These are phyloP conservation scores for Phyllostachys edulis DNA, from an alignment of 176 grass and related monocot genomes.

Conservation along the genomic window DNA sequence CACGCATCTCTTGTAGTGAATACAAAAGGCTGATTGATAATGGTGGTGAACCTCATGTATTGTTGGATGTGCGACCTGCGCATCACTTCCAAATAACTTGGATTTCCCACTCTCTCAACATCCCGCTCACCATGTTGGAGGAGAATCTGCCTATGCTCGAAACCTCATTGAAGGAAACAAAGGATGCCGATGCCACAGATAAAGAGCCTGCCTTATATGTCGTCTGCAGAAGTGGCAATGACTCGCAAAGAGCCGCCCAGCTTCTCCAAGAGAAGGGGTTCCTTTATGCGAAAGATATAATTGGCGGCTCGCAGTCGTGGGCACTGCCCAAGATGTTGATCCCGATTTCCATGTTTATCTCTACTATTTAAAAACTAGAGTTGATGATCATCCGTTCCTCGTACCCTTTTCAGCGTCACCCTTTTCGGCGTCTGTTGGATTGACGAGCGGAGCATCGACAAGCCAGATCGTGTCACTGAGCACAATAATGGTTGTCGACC, in stretches of 20 bases:
- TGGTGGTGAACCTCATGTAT: slow-evolving; percentile 40
- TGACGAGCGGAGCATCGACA: too few relatives aligned
- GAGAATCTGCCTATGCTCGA: slow-evolving; percentile 55
- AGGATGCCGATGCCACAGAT: background rate
- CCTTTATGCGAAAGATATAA: slow-evolving; percentile 60
- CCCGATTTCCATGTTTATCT: slow-evolving; percentile 63
- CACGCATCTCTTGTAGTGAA: slow-evolving; percentile 58
- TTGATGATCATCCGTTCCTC: too few relatives aligned
- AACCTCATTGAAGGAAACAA: slow-evolving; percentile 35
- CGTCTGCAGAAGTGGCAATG: slow-evolving; percentile 83
- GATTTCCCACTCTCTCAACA: slow-evolving; percentile 61
- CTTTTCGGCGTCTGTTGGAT: too few relatives aligned
- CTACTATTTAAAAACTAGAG: too few relatives aligned
- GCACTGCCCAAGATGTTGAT: slow-evolving; percentile 58
- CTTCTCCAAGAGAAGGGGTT: slow-evolving; percentile 70
- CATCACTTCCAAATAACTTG: slow-evolving; percentile 92
- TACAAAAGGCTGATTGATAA: slow-evolving; percentile 62
- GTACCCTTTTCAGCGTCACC: too few relatives aligned
- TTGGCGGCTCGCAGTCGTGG: slow-evolving; percentile 81
- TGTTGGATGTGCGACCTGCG: slow-evolving; percentile 71
- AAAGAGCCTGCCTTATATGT: slow-evolving; percentile 52
- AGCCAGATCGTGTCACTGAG: too few relatives aligned
- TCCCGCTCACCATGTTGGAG: slow-evolving; percentile 61
- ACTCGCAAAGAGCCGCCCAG: slow-evolving; percentile 69
- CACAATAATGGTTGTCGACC: too few relatives aligned